These are phyloP conservation scores for Cyberlindnera saturnus DNA, from an alignment of 805 yeast species.

Conservation along the genomic window DNA sequence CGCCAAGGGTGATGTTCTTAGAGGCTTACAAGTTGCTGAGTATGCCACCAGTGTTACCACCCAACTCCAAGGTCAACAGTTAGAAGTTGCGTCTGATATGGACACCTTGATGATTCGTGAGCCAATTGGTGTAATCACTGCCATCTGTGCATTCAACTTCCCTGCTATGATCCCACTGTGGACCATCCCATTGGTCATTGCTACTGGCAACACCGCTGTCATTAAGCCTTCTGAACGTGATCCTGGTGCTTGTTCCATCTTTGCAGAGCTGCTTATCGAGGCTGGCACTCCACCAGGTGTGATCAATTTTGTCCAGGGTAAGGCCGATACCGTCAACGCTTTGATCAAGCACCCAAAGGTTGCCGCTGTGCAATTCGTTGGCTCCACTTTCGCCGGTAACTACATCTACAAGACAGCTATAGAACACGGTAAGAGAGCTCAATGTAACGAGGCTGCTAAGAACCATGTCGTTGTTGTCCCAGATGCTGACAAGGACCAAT, in stretches of 20 bases:
- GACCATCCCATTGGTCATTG: conserved; percentile 48
- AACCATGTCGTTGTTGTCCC: conserved; percentile 70
- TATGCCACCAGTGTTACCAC: conserved; percentile 61
- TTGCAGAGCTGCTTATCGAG: conserved; percentile 60
- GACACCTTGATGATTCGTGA: conserved; percentile 68
- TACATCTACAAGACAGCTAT: conserved; percentile 64
- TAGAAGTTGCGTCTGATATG: conserved; percentile 70
- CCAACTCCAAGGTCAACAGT: conserved; percentile 54
- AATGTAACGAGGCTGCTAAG: conserved; percentile 73
- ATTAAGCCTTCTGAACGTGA: conserved; percentile 68
- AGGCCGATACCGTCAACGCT: conserved; percentile 64
- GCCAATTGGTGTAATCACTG: conserved; percentile 69
- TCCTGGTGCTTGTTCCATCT: conserved; percentile 70
- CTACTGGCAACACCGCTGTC: conserved; percentile 69
- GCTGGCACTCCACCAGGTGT: conserved; percentile 76
- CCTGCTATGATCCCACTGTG: conserved; percentile 74
- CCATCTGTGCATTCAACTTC: conserved; percentile 78
- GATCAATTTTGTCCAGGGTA: conserved; percentile 65
- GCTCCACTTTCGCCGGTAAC: conserved; percentile 70
- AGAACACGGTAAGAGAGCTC: conserved; percentile 70
- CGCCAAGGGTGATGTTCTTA: conserved; percentile 67
- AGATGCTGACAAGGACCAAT: conserved; percentile 61
- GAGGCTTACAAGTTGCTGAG: conserved; percentile 78
- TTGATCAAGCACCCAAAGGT: conserved; percentile 63
- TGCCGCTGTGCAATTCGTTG: conserved; percentile 72